phyloP scores from a whole-genome alignment of 768 basidiomycete genomes.

The Strobilomyces confusus region DNA sequence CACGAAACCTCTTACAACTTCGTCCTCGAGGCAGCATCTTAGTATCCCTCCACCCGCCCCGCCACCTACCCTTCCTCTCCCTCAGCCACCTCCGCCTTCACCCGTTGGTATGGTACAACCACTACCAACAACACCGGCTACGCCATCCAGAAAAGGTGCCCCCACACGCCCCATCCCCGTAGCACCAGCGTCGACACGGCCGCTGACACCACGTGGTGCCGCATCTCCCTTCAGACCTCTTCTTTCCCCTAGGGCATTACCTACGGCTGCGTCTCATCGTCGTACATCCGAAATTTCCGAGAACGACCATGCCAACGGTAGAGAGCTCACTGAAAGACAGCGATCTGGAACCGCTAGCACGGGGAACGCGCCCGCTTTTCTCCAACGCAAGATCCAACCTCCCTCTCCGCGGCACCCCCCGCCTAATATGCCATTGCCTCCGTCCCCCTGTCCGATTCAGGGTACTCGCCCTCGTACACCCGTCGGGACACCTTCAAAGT shows the following conservation, averaged over 20 bases:
- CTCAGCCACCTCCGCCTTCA: conserved; percentile 20
- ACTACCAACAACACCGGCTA: background rate
- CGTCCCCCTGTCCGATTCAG: conserved; percentile 14
- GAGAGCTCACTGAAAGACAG: conserved; percentile 11
- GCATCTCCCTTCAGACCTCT: conserved; percentile 24
- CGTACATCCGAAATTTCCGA: conserved; percentile 6
- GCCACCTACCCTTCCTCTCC: conserved; percentile 30
- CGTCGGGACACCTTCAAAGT: conserved; percentile 21
- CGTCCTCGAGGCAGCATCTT: conserved; percentile 27
- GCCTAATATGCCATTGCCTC: conserved; percentile 29
- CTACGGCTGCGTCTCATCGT: background rate
- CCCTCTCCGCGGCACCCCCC: conserved; percentile 28
- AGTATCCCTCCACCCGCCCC: conserved; percentile 29
- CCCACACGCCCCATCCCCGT: conserved; percentile 18
- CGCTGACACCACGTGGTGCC: conserved; percentile 11
- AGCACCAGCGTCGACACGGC: conserved; percentile 13
- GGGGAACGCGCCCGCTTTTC: conserved; percentile 22
- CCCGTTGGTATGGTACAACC: background rate
- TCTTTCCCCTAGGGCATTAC: conserved; percentile 12
- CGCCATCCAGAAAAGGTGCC: conserved; percentile 8
- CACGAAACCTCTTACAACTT: conserved; percentile 6
- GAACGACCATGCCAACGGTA: conserved; percentile 7
- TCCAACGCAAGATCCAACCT: conserved; percentile 30
- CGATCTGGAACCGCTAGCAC: conserved; percentile 11
- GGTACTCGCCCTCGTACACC: conserved; percentile 11